Base-by-base conservation (phyloP, 305 asterid genomes). In the Solanum hybrid region DNA sequence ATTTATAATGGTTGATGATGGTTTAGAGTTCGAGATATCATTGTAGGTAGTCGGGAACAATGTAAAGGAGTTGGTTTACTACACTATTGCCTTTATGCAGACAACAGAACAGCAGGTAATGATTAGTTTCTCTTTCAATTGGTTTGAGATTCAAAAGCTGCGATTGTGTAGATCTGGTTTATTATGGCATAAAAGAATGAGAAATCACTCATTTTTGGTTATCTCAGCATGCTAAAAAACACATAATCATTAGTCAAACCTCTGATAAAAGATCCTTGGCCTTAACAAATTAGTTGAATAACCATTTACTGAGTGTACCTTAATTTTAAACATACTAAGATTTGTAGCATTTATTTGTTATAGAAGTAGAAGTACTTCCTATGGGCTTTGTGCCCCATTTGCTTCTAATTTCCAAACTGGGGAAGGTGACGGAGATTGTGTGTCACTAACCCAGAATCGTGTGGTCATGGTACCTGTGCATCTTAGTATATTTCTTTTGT, bases 51-150 rank as follows among this genome's bases (percentile, higher is more conserved):
- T 97, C 82, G 92, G 89, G 90, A 91, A 91, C 92, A 95, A 96
- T 93, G 92, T 95, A 89, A 93, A 95, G 92, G 99, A 97, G 92
- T 92, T 97, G 90, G 98, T 93, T 85, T 96, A 96, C 94, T 94
- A 93, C 92, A 96, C 96, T 36, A 93, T 97, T 89, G 96, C 98
- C 90, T 96, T 96, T 92, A 95, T 96, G 91, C 99, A 96, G 93
- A 96, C 96, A 92, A 95, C 99, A 4, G 99, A 97, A 90, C 98
- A 95, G 72, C 99, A 97, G 99, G 99, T 96, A 91, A 89, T 88
- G 51, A 46, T 34, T 36, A 31, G 26, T 38, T 38, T 35, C 42
- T n/a, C 32, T 77, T 77, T 78, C 66, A 71, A 26, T 37, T 86
- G 22, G 79, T 69, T 80, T 80, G 86, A 37, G 7, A 80, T 80